These are phyloP conservation scores for Ensete glaucum DNA, from an alignment of 176 grass and related monocot species.

Conservation along the genomic window DNA sequence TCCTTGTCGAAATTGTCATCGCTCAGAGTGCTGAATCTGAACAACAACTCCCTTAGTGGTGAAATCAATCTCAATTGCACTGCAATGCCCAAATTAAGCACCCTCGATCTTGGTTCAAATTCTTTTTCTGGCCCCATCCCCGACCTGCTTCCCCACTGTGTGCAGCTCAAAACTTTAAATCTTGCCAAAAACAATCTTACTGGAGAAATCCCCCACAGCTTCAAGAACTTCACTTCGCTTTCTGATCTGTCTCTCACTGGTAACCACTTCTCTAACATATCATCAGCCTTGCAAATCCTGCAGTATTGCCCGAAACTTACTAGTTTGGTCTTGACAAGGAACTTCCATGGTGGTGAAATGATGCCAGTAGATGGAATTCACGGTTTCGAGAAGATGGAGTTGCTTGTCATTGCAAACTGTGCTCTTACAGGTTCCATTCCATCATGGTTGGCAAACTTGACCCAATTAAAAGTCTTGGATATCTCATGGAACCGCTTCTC, in stretches of 20 bases:
- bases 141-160: background rate
- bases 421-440: slow-evolving; percentile 3
- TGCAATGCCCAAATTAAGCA: background rate
- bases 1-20: slow-evolving; percentile 44
- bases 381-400: slow-evolving; percentile 4
- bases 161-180: background rate
- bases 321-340: background rate
- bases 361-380: background rate
- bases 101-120: background rate
- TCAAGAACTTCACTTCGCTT: background rate
- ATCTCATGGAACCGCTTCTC: slow-evolving; percentile 9
- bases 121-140: background rate
- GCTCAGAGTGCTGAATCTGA: slow-evolving; percentile 52
- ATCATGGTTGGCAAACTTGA: background rate
- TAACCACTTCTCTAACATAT: slow-evolving; percentile 4
- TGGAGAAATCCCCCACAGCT: background rate
- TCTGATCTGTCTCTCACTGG: background rate
- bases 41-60: slow-evolving; percentile 61
- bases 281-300: background rate
- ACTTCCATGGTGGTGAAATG: background rate
- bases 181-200: background rate
- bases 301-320: background rate
- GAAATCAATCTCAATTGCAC: slow-evolving; percentile 37
- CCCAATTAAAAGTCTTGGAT: background rate
- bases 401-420: slow-evolving; percentile 4